phyloP scores from a whole-genome alignment of 2,329 filamentous ascomycete species.

The Grosmannia clavigera region DNA sequence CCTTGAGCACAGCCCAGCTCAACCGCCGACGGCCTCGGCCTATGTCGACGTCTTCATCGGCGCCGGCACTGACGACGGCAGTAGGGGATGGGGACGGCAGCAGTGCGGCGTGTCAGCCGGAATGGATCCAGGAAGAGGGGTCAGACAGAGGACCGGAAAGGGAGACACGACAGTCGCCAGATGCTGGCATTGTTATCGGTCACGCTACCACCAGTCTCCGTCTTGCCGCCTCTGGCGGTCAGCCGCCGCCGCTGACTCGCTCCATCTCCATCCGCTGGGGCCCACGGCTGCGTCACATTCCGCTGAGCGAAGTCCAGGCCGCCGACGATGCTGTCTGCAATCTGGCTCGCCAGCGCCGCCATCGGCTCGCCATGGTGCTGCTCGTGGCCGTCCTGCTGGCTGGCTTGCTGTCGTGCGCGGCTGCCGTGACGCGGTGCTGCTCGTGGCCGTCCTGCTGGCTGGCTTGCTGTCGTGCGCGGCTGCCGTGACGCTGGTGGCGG shows the following conservation, averaged over 20 bases:
- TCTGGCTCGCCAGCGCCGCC: constrained; percentile 1
- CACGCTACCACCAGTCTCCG: too few relatives aligned
- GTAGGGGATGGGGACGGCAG: background rate
- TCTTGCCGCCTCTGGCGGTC: background rate
- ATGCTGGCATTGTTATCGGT: too few relatives aligned
- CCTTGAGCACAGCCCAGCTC: background rate
- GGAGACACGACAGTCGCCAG: too few relatives aligned
- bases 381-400: background rate
- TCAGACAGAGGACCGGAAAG: too few relatives aligned
- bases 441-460: background rate
- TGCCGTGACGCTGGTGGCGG: constrained; percentile 1
- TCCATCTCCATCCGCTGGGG: constrained; percentile 9
- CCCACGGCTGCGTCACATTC: constrained; percentile 5
- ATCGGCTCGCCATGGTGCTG: constrained; percentile 6
- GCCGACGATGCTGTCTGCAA: constrained; percentile 6
- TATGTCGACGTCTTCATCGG: constrained; percentile 11
- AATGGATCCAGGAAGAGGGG: too few relatives aligned
- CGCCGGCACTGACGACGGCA: constrained; percentile 2
- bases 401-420: constrained; percentile 5
- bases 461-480: constrained; percentile 7
- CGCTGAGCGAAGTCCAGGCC: constrained; percentile 2
- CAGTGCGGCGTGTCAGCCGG: too few relatives aligned
- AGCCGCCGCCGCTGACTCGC: constrained; percentile 2
- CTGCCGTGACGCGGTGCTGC: constrained; percentile 5
- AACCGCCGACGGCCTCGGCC: background rate